Evolutionary conservation across 345 rosid species (phyloP).

Genomic region (Excoecaria cochinchinensis): DNA sequence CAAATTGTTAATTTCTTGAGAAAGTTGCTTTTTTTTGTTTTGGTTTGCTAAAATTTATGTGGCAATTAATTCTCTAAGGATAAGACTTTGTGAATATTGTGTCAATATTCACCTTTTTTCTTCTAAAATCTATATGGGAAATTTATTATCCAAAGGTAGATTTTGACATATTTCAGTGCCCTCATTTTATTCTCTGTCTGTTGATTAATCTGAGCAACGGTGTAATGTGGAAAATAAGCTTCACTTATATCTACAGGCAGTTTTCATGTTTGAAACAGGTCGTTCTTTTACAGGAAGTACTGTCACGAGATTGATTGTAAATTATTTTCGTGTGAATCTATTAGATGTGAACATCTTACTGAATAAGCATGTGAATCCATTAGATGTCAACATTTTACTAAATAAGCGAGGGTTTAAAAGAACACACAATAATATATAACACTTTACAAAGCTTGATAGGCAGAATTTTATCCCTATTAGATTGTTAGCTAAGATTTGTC

Average conservation of each 20-base stretch:
- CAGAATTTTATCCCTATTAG: not conserved
- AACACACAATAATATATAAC: not conserved
- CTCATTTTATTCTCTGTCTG: not conserved
- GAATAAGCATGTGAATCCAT: no score
- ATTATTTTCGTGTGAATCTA: no score
- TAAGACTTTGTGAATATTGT: no score
- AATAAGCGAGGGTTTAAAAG: no score
- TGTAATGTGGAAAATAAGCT: not conserved
- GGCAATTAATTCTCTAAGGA: no score
- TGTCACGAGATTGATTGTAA: no score
- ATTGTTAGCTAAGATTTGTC: no score
- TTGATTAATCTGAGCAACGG: not conserved
- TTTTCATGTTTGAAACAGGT: no score
- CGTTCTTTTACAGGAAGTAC: no score
- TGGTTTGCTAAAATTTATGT: no score
- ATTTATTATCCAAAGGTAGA: not conserved
- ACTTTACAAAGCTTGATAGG: not conserved
- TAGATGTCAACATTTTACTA: no score
- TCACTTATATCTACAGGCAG: not conserved
- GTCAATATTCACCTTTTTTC: no score
- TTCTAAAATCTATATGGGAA: not conserved
- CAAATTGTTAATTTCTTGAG: not conserved
- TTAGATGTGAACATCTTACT: not conserved
- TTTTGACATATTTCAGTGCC: not conserved
- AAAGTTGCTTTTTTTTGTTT: not conserved